Evolutionary conservation across 2,329 filamentous ascomycete species (phyloP).

Genomic region (Rutstroemia sp.): DNA sequence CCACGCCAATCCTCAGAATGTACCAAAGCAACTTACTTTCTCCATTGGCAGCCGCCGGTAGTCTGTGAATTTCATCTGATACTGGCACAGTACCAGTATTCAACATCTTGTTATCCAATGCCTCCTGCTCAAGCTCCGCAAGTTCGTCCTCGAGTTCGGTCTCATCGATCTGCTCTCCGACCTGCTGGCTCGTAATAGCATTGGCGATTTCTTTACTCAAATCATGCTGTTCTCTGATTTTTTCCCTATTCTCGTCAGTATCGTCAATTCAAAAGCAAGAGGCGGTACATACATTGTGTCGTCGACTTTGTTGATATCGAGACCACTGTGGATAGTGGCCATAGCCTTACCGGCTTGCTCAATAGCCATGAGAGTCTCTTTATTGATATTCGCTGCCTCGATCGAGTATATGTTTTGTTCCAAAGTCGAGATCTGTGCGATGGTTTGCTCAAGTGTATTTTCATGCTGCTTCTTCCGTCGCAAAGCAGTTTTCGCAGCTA

Average conservation of each 20-base stretch:
- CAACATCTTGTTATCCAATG: conserved; percentile 89
- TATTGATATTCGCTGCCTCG: conserved; percentile 97
- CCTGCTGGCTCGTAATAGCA: conserved; percentile 67
- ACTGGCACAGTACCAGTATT: conserved; percentile 81
- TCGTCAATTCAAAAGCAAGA: not conserved
- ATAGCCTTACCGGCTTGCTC: conserved; percentile 84
- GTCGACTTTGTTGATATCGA: conserved; percentile 93
- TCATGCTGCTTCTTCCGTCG: conserved; percentile 93
- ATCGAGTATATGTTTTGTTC: conserved; percentile 96
- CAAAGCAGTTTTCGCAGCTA: conserved; percentile 84
- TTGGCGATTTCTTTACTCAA: conserved; percentile 89
- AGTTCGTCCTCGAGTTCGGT: conserved; percentile 79
- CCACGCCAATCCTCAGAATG: not conserved
- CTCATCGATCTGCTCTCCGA: conserved; percentile 71
- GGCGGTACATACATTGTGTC: conserved; percentile 70
- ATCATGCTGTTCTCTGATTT: conserved; percentile 82
- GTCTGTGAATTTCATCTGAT: conserved; percentile 64
- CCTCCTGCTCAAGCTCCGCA: conserved; percentile 81
- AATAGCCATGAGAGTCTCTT: conserved; percentile 92
- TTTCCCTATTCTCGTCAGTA: conserved; percentile 58
- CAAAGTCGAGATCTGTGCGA: conserved; percentile 80
- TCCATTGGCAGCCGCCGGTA: conserved; percentile 68
- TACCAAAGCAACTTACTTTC: conserved; percentile 55
- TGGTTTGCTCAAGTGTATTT: conserved; percentile 84
- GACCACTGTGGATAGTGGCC: conserved; percentile 83